Evolutionary conservation across 179 eudicot genomes (phyloP).

Genomic region (Pouteria campechiana): DNA sequence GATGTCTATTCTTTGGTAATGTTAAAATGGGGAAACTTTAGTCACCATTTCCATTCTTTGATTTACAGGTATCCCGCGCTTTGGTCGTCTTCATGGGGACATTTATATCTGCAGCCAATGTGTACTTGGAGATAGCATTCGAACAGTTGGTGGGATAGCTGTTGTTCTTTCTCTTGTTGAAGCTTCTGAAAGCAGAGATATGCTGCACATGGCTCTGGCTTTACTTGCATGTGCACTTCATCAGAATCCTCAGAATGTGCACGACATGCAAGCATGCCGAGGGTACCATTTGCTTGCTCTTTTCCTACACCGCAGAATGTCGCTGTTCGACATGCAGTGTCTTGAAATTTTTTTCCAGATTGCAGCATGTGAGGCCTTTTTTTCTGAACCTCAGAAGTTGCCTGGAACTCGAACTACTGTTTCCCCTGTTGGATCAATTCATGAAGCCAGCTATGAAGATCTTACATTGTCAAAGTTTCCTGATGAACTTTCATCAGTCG

Average conservation of each 20-base stretch:
- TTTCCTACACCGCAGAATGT: slow-evolving; percentile 81
- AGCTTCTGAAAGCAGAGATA: slow-evolving; percentile 97
- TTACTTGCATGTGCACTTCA: slow-evolving; percentile 92
- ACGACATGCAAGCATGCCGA: slow-evolving; percentile 85
- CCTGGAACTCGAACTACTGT: slow-evolving; percentile 25
- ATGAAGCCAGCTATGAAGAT: slow-evolving; percentile 62
- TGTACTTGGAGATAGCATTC: slow-evolving; percentile 89
- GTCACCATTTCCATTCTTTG: background rate
- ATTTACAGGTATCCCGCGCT: slow-evolving; percentile 85
- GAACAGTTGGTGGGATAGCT: slow-evolving; percentile 89
- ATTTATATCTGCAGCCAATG: slow-evolving; percentile 76
- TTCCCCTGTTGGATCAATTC: slow-evolving; percentile 35
- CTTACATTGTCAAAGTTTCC: slow-evolving; percentile 66
- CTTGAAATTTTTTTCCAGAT: slow-evolving; percentile 95
- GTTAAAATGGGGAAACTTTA: too few relatives aligned
- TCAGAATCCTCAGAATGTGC: slow-evolving; percentile 91
- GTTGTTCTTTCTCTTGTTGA: slow-evolving; percentile 94
- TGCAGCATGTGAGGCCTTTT: slow-evolving; percentile 99
- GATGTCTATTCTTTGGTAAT: slow-evolving; percentile 1
- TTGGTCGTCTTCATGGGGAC: slow-evolving; percentile 96
- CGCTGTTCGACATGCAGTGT: slow-evolving; percentile 89
- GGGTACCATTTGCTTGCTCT: slow-evolving; percentile 95
- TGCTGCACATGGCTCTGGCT: slow-evolving; percentile 90
- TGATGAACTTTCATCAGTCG: slow-evolving; percentile 81
- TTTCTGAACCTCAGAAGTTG: slow-evolving; percentile 70